Conservation (phyloP, 2,329 filamentous ascomycete genomes). For the Pseudopyrenochaeta lycopersici region DNA sequence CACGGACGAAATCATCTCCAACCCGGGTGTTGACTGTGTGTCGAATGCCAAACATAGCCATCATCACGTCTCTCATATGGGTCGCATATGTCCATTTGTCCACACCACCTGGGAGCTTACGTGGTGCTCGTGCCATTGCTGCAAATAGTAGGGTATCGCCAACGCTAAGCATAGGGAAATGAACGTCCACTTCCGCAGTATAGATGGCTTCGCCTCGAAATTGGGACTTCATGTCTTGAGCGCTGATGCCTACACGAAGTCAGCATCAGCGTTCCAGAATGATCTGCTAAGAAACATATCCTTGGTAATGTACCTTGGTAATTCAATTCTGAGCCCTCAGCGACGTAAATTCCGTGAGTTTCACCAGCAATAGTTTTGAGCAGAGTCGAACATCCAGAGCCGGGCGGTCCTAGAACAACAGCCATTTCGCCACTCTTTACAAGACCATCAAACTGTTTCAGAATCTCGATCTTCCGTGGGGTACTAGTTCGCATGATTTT, state of each 20-base stretch:
- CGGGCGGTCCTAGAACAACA: slow-evolving; percentile 76
- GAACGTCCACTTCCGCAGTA: slow-evolving; percentile 85
- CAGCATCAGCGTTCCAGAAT: no score
- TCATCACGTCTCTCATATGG: slow-evolving; percentile 66
- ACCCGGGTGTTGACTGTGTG: slow-evolving; percentile 78
- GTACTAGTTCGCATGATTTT: slow-evolving; percentile 43
- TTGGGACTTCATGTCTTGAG: slow-evolving; percentile 77
- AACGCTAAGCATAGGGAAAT: slow-evolving; percentile 80
- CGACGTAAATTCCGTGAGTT: slow-evolving; percentile 79
- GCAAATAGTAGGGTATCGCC: slow-evolving; percentile 83
- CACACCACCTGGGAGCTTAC: slow-evolving; percentile 67
- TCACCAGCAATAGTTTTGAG: slow-evolving; percentile 86
- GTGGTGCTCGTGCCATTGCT: slow-evolving; percentile 73
- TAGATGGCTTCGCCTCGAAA: slow-evolving; percentile 89
- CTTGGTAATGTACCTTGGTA: no score
- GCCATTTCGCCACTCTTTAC: slow-evolving; percentile 78
- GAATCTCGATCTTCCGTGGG: slow-evolving; percentile 68
- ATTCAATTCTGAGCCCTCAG: slow-evolving; percentile 77
- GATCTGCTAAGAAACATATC: no score
- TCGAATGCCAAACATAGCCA: slow-evolving; percentile 62
- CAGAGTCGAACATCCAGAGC: slow-evolving; percentile 79
- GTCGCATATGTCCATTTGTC: slow-evolving; percentile 64
- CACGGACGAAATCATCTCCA: slow-evolving; percentile 78
- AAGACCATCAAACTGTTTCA: slow-evolving; percentile 73
- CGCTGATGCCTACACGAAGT: no score